These are phyloP conservation scores for Pestalotiopsis sp. DNA, from an alignment of 2,329 filamentous ascomycete genomes.

Conservation along the genomic window DNA sequence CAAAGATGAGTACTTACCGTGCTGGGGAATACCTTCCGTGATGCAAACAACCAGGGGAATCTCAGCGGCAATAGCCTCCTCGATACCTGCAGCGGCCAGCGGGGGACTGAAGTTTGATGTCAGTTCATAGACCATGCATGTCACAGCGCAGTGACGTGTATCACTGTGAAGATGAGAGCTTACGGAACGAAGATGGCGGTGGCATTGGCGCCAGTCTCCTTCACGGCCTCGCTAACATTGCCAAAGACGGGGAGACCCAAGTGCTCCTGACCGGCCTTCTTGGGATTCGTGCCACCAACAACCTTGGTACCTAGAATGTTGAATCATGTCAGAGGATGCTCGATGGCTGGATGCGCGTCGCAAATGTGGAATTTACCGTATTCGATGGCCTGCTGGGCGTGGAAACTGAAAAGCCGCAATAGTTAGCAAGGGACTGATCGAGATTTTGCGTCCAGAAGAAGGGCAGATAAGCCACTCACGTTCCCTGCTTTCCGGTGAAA, in stretches of 20 bases:
- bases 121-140: constrained; percentile 14
- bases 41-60: constrained; percentile 96
- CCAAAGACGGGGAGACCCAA: constrained; percentile 92
- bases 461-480: constrained; percentile 56
- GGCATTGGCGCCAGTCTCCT: constrained; percentile 86
- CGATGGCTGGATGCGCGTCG: constrained; percentile 3
- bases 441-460: background rate
- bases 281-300: constrained; percentile 97
- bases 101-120: constrained; percentile 65
- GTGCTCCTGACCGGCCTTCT: constrained; percentile 92
- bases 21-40: constrained; percentile 96
- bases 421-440: background rate
- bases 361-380: constrained; percentile 70
- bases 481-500: constrained; percentile 97
- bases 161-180: constrained; percentile 40
- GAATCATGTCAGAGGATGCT: constrained; percentile 31
- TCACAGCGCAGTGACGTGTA: constrained; percentile 17
- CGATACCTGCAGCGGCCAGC: constrained; percentile 89
- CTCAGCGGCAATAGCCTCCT: constrained; percentile 93
- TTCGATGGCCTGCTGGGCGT: constrained; percentile 96
- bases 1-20: constrained; percentile 60
- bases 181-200: constrained; percentile 97
- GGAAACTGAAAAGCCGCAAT: constrained; percentile 67
- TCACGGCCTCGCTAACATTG: constrained; percentile 84
- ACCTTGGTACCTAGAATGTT: constrained; percentile 80